Evolutionary conservation across 2,329 filamentous ascomycete genomes (phyloP).

Genomic region (Aspergillus pseudotamarii): DNA sequence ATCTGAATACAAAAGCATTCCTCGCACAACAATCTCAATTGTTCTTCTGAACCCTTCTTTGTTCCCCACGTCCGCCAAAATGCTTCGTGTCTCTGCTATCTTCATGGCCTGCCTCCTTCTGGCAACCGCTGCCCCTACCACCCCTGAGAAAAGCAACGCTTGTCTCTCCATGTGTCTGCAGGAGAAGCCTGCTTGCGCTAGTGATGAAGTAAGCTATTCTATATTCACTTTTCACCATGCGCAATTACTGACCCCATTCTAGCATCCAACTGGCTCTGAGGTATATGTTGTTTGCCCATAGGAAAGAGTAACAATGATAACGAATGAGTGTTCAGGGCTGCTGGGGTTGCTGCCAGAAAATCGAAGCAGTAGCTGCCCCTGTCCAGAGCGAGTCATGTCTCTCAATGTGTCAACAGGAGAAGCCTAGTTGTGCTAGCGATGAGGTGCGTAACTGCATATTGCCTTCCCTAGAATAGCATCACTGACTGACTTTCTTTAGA

Average conservation of each 20-base stretch:
- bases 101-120: background rate
- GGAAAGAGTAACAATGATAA: background rate
- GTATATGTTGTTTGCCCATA: background rate
- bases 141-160: background rate
- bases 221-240: background rate
- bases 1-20: background rate
- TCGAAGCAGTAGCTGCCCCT: background rate
- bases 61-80: background rate
- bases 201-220: background rate
- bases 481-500: background rate
- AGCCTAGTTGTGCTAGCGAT: background rate
- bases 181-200: background rate
- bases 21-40: background rate
- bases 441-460: background rate
- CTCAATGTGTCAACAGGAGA: background rate
- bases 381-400: background rate
- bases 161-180: background rate
- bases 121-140: background rate
- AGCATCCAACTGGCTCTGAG: background rate
- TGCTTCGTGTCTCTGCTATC: background rate
- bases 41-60: background rate
- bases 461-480: background rate
- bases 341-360: constrained; percentile 1
- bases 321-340: background rate
- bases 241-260: background rate